phyloP scores from a whole-genome alignment of 495 filamentous ascomycete genomes.

The Aspergillus coremiiformis region DNA sequence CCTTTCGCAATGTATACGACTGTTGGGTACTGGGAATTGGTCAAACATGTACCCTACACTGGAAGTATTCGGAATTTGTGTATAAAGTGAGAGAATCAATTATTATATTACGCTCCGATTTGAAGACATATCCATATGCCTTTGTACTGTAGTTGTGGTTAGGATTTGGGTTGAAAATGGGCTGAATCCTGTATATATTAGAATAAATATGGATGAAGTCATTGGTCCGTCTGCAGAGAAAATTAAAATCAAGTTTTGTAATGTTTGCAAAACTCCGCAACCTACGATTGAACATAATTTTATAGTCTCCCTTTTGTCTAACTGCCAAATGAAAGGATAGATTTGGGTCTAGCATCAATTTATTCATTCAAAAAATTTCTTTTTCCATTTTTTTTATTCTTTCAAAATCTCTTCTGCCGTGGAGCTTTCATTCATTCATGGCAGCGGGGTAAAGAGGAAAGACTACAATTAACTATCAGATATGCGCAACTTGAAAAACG shows the following conservation, averaged over 20 bases:
- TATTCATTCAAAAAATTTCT: slow-evolving; percentile 5
- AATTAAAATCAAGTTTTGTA: slow-evolving; percentile 39
- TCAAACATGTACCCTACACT: slow-evolving; percentile 20
- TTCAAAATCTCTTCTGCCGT: neutral
- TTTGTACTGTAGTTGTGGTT: neutral
- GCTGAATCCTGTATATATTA: slow-evolving; percentile 20
- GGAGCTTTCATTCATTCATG: slow-evolving; percentile 24
- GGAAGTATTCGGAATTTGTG: slow-evolving; percentile 29
- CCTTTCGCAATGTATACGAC: slow-evolving; percentile 9
- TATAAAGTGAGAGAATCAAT: slow-evolving; percentile 40
- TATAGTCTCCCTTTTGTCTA: slow-evolving; percentile 12
- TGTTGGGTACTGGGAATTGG: slow-evolving; percentile 12
- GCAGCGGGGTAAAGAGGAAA: slow-evolving; percentile 32
- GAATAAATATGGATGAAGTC: slow-evolving; percentile 46
- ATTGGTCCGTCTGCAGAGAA: slow-evolving; percentile 39
- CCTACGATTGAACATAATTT: slow-evolving; percentile 2
- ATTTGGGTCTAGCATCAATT: neutral
- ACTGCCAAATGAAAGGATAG: neutral
- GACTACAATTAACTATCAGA: slow-evolving; percentile 11
- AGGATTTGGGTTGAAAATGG: slow-evolving; percentile 4
- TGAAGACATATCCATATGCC: neutral
- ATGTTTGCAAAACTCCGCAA: slow-evolving; percentile 3
- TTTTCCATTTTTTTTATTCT: slow-evolving; percentile 1
- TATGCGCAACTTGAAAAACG: slow-evolving; percentile 77
- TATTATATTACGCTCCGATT: slow-evolving; percentile 24